Percentiles rank a stretch among this genome's conserved stretches.
Conservation (phyloP, 495 filamentous ascomycete species). For the Penicillium tannophilum region DNA sequence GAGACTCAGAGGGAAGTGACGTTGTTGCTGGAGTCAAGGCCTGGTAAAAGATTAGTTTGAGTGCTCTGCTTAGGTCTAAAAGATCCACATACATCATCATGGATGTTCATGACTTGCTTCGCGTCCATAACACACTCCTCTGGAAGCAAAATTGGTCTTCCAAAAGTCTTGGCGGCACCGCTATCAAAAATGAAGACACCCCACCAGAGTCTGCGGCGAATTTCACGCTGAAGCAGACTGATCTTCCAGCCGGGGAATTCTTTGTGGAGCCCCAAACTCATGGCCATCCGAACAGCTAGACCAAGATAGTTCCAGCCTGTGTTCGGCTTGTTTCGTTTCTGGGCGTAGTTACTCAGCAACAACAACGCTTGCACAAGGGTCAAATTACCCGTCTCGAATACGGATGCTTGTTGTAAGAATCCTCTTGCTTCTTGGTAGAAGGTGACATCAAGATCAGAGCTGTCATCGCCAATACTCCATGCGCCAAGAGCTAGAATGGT, state of each 20-base stretch:
- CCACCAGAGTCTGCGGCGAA: constrained; percentile 51
- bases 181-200: constrained; percentile 53
- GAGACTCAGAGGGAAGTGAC: constrained; percentile 43
- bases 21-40: constrained; percentile 46
- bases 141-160: constrained; percentile 50
- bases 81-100: constrained; percentile 39
- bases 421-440: constrained; percentile 51
- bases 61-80: background rate
- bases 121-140: constrained; percentile 51
- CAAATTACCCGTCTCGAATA: constrained; percentile 55
- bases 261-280: constrained; percentile 57
- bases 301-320: constrained; percentile 59
- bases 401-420: constrained; percentile 46
- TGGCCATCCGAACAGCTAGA: constrained; percentile 53
- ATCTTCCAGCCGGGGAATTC: constrained; percentile 58
- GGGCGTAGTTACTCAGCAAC: constrained; percentile 55
- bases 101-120: constrained; percentile 51
- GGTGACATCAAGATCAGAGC: constrained; percentile 49
- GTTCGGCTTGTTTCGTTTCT: constrained; percentile 59
- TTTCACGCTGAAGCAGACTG: constrained; percentile 50
- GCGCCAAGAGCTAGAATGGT: constrained; percentile 55
- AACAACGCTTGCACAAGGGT: constrained; percentile 54
- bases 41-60: constrained; percentile 6
- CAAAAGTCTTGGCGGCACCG: constrained; percentile 51
- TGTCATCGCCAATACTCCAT: constrained; percentile 53